Evolutionary conservation across 306 rosid species (phyloP).

Genomic region (Pterocarpus macrocarpus): DNA sequence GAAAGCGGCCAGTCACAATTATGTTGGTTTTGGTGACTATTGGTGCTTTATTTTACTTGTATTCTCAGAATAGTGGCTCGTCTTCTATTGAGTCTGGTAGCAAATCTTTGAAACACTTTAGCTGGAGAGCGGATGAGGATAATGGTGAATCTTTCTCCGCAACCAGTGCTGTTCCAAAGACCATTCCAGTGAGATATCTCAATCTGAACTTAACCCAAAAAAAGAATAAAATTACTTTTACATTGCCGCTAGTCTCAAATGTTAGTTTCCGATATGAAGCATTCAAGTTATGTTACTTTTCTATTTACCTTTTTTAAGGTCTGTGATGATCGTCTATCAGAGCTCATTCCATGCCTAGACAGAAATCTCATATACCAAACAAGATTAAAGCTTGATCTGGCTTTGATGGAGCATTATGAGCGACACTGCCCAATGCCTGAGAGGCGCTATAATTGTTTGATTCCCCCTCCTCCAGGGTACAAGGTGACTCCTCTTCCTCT

Average conservation of each 20-base stretch:
- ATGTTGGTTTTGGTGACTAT: constrained; percentile 60
- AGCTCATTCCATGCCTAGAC: constrained; percentile 93
- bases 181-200: constrained; percentile 79
- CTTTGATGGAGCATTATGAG: constrained; percentile 93
- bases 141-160: constrained; percentile 56
- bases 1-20: constrained; percentile 61
- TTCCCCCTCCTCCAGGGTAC: constrained; percentile 94
- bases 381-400: constrained; percentile 87
- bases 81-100: constrained; percentile 75
- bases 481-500: constrained; percentile 64
- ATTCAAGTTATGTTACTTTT: constrained; percentile 36
- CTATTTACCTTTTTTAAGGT: constrained; percentile 61
- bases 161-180: constrained; percentile 57
- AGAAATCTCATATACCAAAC: constrained; percentile 89
- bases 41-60: constrained; percentile 71
- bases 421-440: constrained; percentile 90
- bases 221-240: neutral
- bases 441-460: constrained; percentile 90
- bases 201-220: constrained; percentile 29
- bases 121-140: constrained; percentile 61
- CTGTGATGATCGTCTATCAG: constrained; percentile 89
- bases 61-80: constrained; percentile 59
- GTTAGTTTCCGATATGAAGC: constrained; percentile 31
- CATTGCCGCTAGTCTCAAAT: constrained; percentile 9
- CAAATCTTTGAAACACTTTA: constrained; percentile 63